Base-by-base conservation (phyloP, 1,284 basidiomycete genomes). In the Leccinum fallax region DNA sequence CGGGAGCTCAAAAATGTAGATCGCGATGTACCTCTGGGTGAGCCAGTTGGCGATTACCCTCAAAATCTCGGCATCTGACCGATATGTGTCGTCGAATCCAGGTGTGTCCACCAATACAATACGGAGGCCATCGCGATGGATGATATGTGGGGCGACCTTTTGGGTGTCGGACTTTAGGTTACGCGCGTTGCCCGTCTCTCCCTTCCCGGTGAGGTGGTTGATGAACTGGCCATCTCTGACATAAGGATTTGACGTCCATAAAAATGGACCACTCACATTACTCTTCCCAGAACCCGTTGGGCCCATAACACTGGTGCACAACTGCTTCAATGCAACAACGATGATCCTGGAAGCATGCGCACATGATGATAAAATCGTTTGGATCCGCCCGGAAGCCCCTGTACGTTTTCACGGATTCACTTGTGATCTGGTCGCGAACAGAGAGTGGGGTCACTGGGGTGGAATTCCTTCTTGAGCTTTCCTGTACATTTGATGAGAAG, bases 271-370 rank as follows among this genome's bases (percentile, higher is more conserved):
- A 30, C 19, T 21, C n/a, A 62, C 61, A 26, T 53, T 56, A n/a
- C 46, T 61, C 43, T 66, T 66, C 16, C 65, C 65, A 2, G 62
- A 21, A 40, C 65, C 65, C 1, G 62, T 66, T 1, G 60, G 62
- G 4, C 62, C 61, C 65, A 64, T 65, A 21, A 21, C 19, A 21
- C 19, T 21, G 7, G 4, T 24, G 15, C 5, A 3, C 16, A 7
- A 48, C 46, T 13, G 5, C 4, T 24, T 51, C 49, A 51, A 26
- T n/a, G 19, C 13, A 15, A 34, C 21, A 43, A 36, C 10, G 16
- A 55, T 15, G 15, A 11, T 26, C 10, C 19, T 28, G 13, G 26
- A 51, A 51, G 15, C 5, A 28, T 36, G 7, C 53, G 8, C 13
- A 55, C 53, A 55, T 13, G 5, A 55, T 40, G 15, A 55, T 55